Conservation (phyloP, 2,329 filamentous ascomycete species). For the Aspergillus vadensis region DNA sequence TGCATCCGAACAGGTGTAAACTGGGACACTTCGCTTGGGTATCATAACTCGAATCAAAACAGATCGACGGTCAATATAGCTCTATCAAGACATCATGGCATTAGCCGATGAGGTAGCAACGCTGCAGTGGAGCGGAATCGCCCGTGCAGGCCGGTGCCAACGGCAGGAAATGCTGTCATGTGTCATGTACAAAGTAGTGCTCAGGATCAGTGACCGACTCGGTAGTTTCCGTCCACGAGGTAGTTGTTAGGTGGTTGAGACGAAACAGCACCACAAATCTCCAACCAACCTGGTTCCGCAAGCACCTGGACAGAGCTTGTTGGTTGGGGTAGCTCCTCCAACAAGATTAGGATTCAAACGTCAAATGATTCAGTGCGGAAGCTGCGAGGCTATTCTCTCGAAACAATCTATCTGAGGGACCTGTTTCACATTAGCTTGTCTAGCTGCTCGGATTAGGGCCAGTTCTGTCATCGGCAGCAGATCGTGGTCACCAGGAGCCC, state of each 20-base stretch:
- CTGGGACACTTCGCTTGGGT: background rate
- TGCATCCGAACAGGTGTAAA: background rate
- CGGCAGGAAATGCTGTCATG: background rate
- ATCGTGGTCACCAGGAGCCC: background rate
- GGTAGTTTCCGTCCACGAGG: background rate
- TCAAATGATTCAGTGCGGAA: background rate
- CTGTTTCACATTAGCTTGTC: constrained; percentile 3
- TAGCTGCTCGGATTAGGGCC: background rate
- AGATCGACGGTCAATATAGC: background rate
- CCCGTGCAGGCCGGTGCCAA: background rate
- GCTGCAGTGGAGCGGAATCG: background rate
- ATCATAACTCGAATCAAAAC: background rate
- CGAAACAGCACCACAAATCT: background rate
- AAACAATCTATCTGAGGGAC: background rate
- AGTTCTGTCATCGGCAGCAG: background rate
- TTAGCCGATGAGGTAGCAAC: background rate
- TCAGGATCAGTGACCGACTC: background rate
- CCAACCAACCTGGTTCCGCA: background rate
- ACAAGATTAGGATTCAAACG: background rate
- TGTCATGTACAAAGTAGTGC: background rate
- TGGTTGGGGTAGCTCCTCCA: background rate
- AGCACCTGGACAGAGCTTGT: constrained; percentile 1
- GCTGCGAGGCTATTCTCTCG: background rate
- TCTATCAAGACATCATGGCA: background rate
- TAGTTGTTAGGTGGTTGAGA: background rate